Percentiles rank a stretch among this genome's conserved stretches.
These are phyloP conservation scores for Guyanaporus albipodus DNA, from an alignment of 768 basidiomycete genomes.

Conservation along the genomic window DNA sequence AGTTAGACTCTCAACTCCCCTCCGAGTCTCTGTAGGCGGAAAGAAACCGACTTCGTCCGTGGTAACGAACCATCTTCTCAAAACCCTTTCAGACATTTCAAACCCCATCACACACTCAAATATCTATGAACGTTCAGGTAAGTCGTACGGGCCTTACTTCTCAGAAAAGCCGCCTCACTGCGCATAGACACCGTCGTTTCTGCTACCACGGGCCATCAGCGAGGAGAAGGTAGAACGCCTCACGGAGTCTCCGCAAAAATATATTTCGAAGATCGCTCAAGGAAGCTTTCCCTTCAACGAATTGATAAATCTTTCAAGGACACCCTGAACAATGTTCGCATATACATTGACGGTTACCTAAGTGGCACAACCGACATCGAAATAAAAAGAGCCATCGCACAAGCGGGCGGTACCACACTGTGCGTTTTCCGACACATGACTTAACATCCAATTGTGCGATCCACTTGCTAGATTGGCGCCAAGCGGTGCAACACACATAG, in stretches of 20 bases:
- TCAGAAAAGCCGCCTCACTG: background rate
- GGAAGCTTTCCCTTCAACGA: constrained; percentile 41
- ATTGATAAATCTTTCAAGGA: constrained; percentile 15
- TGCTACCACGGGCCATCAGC: constrained; percentile 66
- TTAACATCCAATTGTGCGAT: background rate
- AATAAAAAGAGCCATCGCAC: constrained; percentile 63
- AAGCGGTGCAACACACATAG: constrained; percentile 71
- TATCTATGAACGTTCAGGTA: constrained; percentile 58
- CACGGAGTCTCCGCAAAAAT: constrained; percentile 26
- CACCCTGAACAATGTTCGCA: constrained; percentile 42
- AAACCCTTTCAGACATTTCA: constrained; percentile 54
- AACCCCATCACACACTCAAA: constrained; percentile 82
- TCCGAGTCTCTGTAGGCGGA: constrained; percentile 29
- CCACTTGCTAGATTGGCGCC: constrained; percentile 41
- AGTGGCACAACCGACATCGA: constrained; percentile 73
- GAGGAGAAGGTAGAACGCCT: constrained; percentile 41
- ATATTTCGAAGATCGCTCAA: constrained; percentile 42
- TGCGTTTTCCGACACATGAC: constrained; percentile 32
- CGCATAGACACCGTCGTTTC: constrained; percentile 56
- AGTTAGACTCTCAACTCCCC: constrained; percentile 28
- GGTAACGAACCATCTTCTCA: constrained; percentile 59
- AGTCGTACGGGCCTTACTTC: constrained; percentile 10
- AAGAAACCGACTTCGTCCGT: constrained; percentile 37
- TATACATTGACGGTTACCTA: constrained; percentile 73
- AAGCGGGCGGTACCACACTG: constrained; percentile 65